Evolutionary conservation across 805 yeast species (phyloP).

Genomic region (Yarrowia sp.): DNA sequence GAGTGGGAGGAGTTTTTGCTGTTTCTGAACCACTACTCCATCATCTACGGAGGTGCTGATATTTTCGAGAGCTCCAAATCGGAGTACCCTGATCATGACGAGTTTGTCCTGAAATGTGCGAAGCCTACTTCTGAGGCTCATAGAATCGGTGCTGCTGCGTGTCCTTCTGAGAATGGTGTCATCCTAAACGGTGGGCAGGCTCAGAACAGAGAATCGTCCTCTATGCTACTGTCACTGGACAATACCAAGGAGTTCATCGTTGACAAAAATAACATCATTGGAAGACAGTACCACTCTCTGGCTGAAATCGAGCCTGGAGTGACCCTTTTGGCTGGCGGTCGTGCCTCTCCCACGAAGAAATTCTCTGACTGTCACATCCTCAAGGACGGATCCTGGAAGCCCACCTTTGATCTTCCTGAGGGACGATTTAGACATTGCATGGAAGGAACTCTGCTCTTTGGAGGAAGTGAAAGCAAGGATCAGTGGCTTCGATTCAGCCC

Average conservation of each 20-base stretch:
- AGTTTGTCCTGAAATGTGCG: constrained; percentile 6
- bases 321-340: constrained; percentile 66
- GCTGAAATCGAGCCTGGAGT: constrained; percentile 49
- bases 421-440: constrained; percentile 31
- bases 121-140: constrained; percentile 41
- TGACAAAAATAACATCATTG: constrained; percentile 42
- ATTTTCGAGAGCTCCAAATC: constrained; percentile 23
- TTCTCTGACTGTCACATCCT: constrained; percentile 57
- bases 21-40: constrained; percentile 76
- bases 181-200: constrained; percentile 52
- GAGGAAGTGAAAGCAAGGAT: constrained; percentile 19
- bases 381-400: constrained; percentile 53
- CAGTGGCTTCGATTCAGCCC: constrained; percentile 24
- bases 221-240: constrained; percentile 39
- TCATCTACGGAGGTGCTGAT: constrained; percentile 68
- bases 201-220: constrained; percentile 41
- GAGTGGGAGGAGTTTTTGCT: constrained; percentile 83
- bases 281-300: constrained; percentile 67
- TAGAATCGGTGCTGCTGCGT: constrained; percentile 56
- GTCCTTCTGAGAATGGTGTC: constrained; percentile 40
- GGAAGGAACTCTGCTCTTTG: constrained; percentile 16
- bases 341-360: constrained; percentile 63
- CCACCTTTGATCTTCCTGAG: constrained; percentile 52
- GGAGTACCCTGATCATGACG: constrained; percentile 1
- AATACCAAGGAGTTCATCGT: constrained; percentile 12